These are phyloP conservation scores for Pestalotiopsis sp. DNA, from an alignment of 2,329 filamentous ascomycete genomes.

Conservation along the genomic window DNA sequence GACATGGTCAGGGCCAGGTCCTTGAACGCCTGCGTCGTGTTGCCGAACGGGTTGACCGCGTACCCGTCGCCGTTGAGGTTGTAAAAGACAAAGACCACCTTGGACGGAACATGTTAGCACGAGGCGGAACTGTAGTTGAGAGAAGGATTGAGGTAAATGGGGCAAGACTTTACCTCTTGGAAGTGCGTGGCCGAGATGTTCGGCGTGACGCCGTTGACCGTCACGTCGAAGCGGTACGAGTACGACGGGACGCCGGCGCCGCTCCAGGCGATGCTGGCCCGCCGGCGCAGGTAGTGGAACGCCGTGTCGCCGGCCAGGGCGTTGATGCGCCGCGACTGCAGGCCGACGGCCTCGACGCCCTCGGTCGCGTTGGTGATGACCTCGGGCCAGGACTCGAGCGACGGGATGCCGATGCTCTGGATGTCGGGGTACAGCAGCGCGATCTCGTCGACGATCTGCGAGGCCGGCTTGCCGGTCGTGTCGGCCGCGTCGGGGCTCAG, in stretches of 20 bases:
- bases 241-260: slow-evolving; percentile 29
- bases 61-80: slow-evolving; percentile 36
- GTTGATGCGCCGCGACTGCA: slow-evolving; percentile 32
- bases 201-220: slow-evolving; percentile 23
- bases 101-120: no score
- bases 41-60: slow-evolving; percentile 31
- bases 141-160: background rate
- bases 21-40: slow-evolving; percentile 26
- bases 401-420: slow-evolving; percentile 36
- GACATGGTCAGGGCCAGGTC: slow-evolving; percentile 30
- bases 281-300: slow-evolving; percentile 30
- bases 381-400: slow-evolving; percentile 34
- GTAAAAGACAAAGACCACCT: slow-evolving; percentile 40
- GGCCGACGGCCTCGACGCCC: slow-evolving; percentile 24
- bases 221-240: slow-evolving; percentile 36
- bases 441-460: slow-evolving; percentile 26
- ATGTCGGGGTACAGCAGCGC: slow-evolving; percentile 33
- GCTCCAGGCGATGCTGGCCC: slow-evolving; percentile 30
- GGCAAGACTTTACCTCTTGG: slow-evolving; percentile 33
- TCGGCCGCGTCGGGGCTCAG: slow-evolving; percentile 2
- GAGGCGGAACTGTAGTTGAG: no score
- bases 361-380: slow-evolving; percentile 29
- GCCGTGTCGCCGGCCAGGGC: slow-evolving; percentile 31
- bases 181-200: slow-evolving; percentile 38
- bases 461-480: slow-evolving; percentile 23